Evolutionary conservation across 345 rosid species (phyloP), one percentile per base, ranked within the genome.

Genomic region (Lumnitzera racemosa): DNA sequence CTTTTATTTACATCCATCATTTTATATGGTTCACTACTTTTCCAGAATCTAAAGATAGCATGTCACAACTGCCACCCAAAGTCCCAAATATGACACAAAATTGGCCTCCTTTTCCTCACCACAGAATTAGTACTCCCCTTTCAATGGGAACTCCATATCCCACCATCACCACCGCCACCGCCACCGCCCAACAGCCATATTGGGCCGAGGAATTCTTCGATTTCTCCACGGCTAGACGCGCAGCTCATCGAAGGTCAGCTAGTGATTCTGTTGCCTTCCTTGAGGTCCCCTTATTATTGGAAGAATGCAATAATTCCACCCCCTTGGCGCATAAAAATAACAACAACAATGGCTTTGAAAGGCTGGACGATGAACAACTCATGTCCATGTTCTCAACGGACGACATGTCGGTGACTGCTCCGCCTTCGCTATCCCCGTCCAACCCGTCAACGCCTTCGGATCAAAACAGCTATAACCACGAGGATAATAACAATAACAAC

Each of bases 161-260:
- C 36, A 29, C 36, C 36, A 29, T 2, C 36, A 1, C 36, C 36
- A 48, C 70, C 13, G 24, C 68, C n/a, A 17, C 67, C 56, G 53
- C 59, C 50, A 61, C 64, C 10, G 58, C 56, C 46, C 72, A 77
- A 23, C 81, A 75, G 20, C 77, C 87, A 3, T 79, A 80, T 0
- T 85, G 95, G 95, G 79, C 80, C 29, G 96, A 89, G 20, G 98
- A 89, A 68, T 91, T 91, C 70, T 80, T 91, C 2, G 95, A 91
- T 58, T 91, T 91, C 85, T 83, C 96, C 8, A 66, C 88, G 24
- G 51, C 72, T 27, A 70, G 89, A 29, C 89, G 98, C 10, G 84
- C 82, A 0, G 67, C 87, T 1, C 98, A 91, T 78, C 95, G 89
- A 31, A 82, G 98, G 43, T 91, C 95, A 0, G 72, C 78, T 2